Evolutionary conservation across 805 yeast genomes (phyloP), one percentile per base, ranked within the genome.

Genomic region (Candida tibetensis): DNA sequence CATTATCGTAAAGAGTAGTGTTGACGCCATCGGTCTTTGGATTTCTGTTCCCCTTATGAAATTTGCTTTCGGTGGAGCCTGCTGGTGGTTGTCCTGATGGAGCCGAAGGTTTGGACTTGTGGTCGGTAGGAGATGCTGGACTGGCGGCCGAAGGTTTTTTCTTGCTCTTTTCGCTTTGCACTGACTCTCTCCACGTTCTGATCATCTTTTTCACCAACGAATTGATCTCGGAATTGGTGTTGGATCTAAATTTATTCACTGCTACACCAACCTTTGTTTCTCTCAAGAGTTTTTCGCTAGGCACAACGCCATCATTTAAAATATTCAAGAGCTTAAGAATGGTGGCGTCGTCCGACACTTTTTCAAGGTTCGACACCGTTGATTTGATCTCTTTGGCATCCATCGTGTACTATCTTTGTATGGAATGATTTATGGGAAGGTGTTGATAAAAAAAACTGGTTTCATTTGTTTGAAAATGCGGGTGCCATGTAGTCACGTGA

Each of bases 231-330:
- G 74, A 45, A 60, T 85, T 86, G 21, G 64, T 55, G 32, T 81
- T 79, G 6, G 85, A 65, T 47, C 95, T 79, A 53, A 85, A 79
- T 62, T 87, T 89, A 66, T 93, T 93, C 29, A 93, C 97, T 6
- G 90, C 91, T 13, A 93, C 91, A 47, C 99, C 99, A n/a, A 93
- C 91, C 60, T 88, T 89, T 6, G 99, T 93, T 54, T 91, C 95
- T 53, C 97, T 76, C 36, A 91, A 71, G 25, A 91, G 69, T 57
- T 81, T 77, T 56, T 91, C 98, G 1, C 95, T 81, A 7, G 98
- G 96, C 49, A 71, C 69, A 36, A 88, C 85, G 9, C 85, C 86
- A 40, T 73, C 77, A 48, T 83, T 80, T 44, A 91, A 66, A 17
- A 75, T 69, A 30, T 70, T 74, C 47, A 91, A 66, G 13, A 90